Evolutionary conservation across 306 rosid genomes (phyloP), one percentile per base, ranked within the genome.

Genomic region (Trifolium fragiferum): DNA sequence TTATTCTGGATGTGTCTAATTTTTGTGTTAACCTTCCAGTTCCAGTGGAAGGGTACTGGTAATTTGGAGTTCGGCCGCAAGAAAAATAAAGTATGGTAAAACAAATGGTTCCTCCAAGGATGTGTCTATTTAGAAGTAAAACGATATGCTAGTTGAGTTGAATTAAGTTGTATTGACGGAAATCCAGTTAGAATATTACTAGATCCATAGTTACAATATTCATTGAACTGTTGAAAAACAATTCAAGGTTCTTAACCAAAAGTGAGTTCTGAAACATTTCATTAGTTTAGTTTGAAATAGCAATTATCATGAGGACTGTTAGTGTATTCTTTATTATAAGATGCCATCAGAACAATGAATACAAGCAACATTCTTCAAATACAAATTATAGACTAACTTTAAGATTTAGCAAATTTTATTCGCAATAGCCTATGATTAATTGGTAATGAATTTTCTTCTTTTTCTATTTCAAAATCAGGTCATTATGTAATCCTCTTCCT

Each of bases 401-500:
- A 23, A 43, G 64, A 46, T 73, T 64, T 37, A 74, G 18, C 66
- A 63, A 46, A 47, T 14, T 23, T 55, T 21, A 15, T 69, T 47
- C 43, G 25, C 68, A 14, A 27, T 25, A 35, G 33, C 27, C 7
- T 41, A 9, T 20, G 37, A 68, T 21, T 44, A 38, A 79, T 53
- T 76, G 55, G 35, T 55, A 58, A 27, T 64, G 18, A 15, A 76
- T 38, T 23, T 74, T 53, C 16, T 68, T 67, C 32, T 54, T 11
- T 63, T 5, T 66, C 54, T 37, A 54, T 75, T 72, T 68, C 57
- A 62, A 51, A 49, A 66, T 30, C 88, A 94, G 97, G 86, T 90
- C 97, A 65, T 30, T 91, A 60, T 91, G 98, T 74, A 86, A 87
- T 62, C 95, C 20, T 49, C 54, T 49, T n/a, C 54, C 98, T 19